Evolutionary conservation across 177 flowering plant genomes (phyloP).

Genomic region (Tripterygium wilfordii): DNA sequence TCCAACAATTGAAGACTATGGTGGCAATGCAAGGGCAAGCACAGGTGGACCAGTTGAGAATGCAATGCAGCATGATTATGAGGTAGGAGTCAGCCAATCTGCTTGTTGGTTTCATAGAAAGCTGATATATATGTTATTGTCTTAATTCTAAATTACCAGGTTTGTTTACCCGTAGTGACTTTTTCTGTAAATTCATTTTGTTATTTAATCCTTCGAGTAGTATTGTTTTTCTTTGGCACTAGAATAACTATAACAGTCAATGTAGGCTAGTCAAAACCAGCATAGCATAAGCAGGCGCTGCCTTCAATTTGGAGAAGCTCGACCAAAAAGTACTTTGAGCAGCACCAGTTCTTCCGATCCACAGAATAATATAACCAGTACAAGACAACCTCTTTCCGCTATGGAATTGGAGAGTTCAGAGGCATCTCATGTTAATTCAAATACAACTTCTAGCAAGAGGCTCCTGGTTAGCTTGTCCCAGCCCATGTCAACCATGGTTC

Average conservation of each 20-base stretch:
- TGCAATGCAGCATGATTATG: conserved; percentile 2
- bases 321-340: not conserved
- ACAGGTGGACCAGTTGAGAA: conserved; percentile 3
- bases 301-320: conserved; percentile 45
- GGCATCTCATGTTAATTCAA: conserved; percentile 14
- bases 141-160: too few species aligned
- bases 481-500: conserved; percentile 7
- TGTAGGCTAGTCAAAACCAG: conserved; percentile 40
- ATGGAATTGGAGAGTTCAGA: conserved; percentile 13
- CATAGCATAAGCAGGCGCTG: conserved; percentile 50
- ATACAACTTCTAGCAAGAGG: conserved; percentile 14
- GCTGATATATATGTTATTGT: too few species aligned
- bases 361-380: not conserved
- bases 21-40: not conserved
- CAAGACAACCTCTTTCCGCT: conserved; percentile 14
- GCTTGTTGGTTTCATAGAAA: too few species aligned
- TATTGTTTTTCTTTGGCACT: conserved; percentile 6
- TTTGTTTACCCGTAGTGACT: too few species aligned
- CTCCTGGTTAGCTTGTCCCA: conserved; percentile 13
- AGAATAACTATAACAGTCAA: conserved; percentile 13
- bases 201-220: not conserved
- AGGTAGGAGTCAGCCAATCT: conserved; percentile 8
- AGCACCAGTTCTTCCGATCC: conserved; percentile 7
- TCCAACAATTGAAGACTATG: conserved; percentile 2
- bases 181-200: not conserved